Evolutionary conservation across 768 basidiomycete species (phyloP).

Genomic region (Sarcodon aspratus): DNA sequence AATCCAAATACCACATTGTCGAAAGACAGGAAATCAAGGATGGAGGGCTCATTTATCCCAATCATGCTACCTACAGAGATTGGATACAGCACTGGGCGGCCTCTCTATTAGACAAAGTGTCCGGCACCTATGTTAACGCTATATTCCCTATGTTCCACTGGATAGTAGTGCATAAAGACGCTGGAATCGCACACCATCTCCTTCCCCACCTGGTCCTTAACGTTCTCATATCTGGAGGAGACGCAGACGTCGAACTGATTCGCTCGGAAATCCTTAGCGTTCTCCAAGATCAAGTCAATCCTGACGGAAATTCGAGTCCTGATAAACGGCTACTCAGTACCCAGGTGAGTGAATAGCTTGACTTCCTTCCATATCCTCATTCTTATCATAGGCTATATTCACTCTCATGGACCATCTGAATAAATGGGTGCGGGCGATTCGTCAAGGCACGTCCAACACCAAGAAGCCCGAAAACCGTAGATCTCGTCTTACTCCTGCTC

Average conservation of each 20-base stretch:
- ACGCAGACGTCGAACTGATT: constrained; percentile 52
- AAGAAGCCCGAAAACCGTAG: constrained; percentile 44
- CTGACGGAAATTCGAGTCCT: constrained; percentile 39
- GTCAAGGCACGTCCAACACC: constrained; percentile 43
- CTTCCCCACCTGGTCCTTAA: constrained; percentile 89
- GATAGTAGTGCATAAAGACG: constrained; percentile 79
- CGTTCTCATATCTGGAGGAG: constrained; percentile 65
- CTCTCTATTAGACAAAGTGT: constrained; percentile 61
- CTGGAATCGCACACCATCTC: constrained; percentile 84
- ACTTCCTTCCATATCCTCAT: background rate
- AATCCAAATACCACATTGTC: constrained; percentile 47
- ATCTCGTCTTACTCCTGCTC: constrained; percentile 25
- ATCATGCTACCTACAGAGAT: constrained; percentile 77
- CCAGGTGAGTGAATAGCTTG: constrained; percentile 44
- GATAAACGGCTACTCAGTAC: constrained; percentile 88
- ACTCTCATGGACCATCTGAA: constrained; percentile 91
- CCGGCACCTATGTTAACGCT: constrained; percentile 41
- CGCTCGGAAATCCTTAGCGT: constrained; percentile 70
- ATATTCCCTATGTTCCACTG: constrained; percentile 76
- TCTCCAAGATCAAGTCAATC: constrained; percentile 75
- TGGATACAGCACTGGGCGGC: constrained; percentile 91
- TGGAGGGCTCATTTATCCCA: constrained; percentile 63
- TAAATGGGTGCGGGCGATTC: constrained; percentile 72
- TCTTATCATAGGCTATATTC: constrained; percentile 63
- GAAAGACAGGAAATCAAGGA: constrained; percentile 20